These are phyloP conservation scores for Effrenium voratum DNA, from an alignment of 73 alveolate genomes.

Conservation along the genomic window DNA sequence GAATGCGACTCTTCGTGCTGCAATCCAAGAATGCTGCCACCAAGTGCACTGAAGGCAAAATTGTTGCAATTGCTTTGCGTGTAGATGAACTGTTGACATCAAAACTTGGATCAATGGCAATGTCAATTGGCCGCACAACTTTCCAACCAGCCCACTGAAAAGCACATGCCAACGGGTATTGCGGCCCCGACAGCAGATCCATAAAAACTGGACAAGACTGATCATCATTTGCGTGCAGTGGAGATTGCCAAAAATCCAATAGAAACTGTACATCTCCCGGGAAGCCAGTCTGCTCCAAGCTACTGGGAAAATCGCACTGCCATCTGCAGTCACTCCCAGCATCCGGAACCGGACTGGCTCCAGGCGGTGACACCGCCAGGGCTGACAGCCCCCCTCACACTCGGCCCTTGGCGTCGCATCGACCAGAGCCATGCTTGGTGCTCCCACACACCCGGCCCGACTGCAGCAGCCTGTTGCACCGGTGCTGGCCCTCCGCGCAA, in stretches of 20 bases:
- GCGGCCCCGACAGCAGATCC: background rate
- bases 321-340: too few species aligned
- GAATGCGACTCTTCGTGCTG: conserved; percentile 6
- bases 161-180: background rate
- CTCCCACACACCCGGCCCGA: conserved; percentile 30
- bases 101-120: background rate
- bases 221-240: background rate
- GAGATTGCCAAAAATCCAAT: background rate
- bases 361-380: too few species aligned
- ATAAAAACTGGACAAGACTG: background rate
- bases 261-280: background rate
- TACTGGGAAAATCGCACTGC: background rate
- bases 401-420: too few species aligned
- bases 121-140: background rate
- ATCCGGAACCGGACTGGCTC: too few species aligned
- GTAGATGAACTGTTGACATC: background rate
- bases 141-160: conserved; percentile 11
- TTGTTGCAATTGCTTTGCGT: background rate
- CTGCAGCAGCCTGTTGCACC: background rate
- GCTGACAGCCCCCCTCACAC: too few species aligned
- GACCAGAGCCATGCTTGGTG: too few species aligned
- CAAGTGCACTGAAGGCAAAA: background rate
- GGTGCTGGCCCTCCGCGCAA: conserved; percentile 10
- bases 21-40: background rate
- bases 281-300: background rate